These are phyloP conservation scores for Termitomyces sp. DNA, from an alignment of 768 basidiomycete genomes.

Conservation along the genomic window DNA sequence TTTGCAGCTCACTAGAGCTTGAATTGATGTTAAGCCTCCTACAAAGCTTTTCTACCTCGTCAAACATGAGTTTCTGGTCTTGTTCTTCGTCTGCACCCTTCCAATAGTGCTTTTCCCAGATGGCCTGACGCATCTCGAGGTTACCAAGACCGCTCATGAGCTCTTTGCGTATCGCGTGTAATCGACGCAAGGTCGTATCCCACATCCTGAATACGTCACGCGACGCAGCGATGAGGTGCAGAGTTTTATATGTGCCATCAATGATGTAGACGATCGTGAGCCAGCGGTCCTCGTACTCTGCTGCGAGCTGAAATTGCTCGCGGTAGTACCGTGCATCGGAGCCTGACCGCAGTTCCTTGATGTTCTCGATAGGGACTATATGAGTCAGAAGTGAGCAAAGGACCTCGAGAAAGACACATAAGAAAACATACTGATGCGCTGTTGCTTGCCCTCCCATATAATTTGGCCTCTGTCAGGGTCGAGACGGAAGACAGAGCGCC, in stretches of 20 bases:
- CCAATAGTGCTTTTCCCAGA: conserved; percentile 89
- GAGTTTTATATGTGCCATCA: conserved; percentile 76
- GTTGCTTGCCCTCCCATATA: conserved; percentile 70
- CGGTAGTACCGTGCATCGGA: conserved; percentile 73
- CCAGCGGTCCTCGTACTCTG: conserved; percentile 74
- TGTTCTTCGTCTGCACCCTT: conserved; percentile 61
- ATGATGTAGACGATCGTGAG: conserved; percentile 83
- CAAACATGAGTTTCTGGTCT: conserved; percentile 64
- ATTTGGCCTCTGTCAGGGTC: conserved; percentile 82
- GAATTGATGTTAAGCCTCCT: conserved; percentile 67
- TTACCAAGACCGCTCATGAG: conserved; percentile 76
- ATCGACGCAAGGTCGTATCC: conserved; percentile 60
- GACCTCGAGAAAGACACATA: conserved; percentile 29
- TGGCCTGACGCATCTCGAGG: conserved; percentile 60
- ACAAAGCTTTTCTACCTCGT: conserved; percentile 74
- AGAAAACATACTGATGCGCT: conserved; percentile 59
- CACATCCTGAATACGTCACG: conserved; percentile 47
- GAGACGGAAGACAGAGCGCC: conserved; percentile 64
- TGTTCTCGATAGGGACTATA: conserved; percentile 81
- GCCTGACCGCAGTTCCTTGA: conserved; percentile 85
- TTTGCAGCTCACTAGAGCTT: conserved; percentile 50
- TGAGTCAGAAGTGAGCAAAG: background rate
- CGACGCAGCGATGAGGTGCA: conserved; percentile 78
- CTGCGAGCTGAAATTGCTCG: conserved; percentile 65
- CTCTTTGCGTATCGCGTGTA: conserved; percentile 66